Base-by-base conservation (phyloP, 108 stramenopile species). In the Aurantiochytrium sp. region DNA sequence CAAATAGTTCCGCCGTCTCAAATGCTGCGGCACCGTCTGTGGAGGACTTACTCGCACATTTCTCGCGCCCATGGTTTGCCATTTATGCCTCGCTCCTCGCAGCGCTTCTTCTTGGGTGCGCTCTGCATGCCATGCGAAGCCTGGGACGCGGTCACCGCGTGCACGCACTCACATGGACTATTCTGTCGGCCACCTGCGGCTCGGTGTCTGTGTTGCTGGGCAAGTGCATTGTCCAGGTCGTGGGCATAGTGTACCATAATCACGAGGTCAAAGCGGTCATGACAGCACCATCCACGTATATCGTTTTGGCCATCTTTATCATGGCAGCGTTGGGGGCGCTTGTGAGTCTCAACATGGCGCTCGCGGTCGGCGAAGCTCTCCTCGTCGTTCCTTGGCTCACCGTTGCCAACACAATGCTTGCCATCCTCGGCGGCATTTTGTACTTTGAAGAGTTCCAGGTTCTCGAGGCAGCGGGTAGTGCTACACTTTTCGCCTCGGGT, bases 261-360 rank as follows among this genome's bases (percentile, higher is more conserved):
- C 76, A 53, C 45, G n/a, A 47, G 45, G 12, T 45, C 6, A 12
- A 35, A 12, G n/a, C 49, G 14, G 25, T 83, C 28, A n/a, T 83
- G 51, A 53, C 76, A 8, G 45, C 76, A 35, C 49, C 51, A 45
- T 83, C 76, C n/a, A 83, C 76, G 19, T 83, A 83, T 23, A 23
- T 83, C 10, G 51, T 83, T 6, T 28, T 83, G 49, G 12, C 25
- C 6, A 4, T 83, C 23, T 83, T 83, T 35, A 18, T 83, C 51
- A 8, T 53, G 25, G 76, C 76, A 25, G 76, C 76, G 6, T 45
- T 83, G 23, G 45, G 49, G 10, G 76, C 76, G 19, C 76, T 83
- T 35, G 76, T 83, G 51, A 83, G 76, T 83, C 76, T 83, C 6
- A 83, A 83, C 49, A 83, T 83, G 76, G 76, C 76, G 1, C 76